These are phyloP conservation scores for Phytopythium boreale DNA, from an alignment of 352 stramenopile species.

Conservation along the genomic window DNA sequence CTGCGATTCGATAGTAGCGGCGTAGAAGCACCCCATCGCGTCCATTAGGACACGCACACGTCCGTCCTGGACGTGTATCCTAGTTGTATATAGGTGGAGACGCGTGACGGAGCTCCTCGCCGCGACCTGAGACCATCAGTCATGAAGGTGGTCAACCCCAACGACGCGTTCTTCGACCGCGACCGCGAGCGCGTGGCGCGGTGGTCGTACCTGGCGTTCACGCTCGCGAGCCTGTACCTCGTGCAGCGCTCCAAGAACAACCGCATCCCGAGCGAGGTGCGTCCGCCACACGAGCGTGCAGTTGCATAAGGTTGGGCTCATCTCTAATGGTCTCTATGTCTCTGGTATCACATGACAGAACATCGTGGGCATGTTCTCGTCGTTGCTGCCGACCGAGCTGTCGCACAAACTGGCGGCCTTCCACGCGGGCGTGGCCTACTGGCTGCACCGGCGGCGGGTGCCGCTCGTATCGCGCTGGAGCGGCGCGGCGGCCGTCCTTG, in stretches of 20 bases:
- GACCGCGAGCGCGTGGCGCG: slow-evolving; percentile 29
- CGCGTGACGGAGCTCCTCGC: too few relatives aligned
- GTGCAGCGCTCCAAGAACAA: slow-evolving; percentile 39
- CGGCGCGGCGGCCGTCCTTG: slow-evolving; percentile 34
- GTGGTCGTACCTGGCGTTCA: slow-evolving; percentile 40
- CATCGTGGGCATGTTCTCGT: slow-evolving; percentile 36
- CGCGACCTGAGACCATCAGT: too few relatives aligned
- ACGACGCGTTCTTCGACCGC: slow-evolving; percentile 17
- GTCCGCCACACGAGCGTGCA: too few relatives aligned
- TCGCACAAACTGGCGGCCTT: slow-evolving; percentile 43
- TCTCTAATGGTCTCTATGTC: too few relatives aligned
- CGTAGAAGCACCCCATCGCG: not conserved
- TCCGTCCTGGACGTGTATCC: not conserved
- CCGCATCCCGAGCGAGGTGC: slow-evolving; percentile 36
- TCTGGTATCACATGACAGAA: too few relatives aligned
- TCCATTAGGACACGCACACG: not conserved
- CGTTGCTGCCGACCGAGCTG: slow-evolving; percentile 47
- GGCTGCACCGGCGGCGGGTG: slow-evolving; percentile 39
- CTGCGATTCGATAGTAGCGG: not conserved
- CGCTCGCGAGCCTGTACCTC: slow-evolving; percentile 35
- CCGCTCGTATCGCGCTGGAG: slow-evolving; percentile 53
- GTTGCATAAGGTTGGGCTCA: too few relatives aligned
- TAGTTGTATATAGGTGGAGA: too few relatives aligned
- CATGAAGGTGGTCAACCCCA: slow-evolving; percentile 28
- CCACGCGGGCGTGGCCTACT: slow-evolving; percentile 32